A percentile compares a stretch with the other conserved stretches of the same genome.
These are phyloP conservation scores for Venturia asperata DNA, from an alignment of 2,329 filamentous ascomycete species.

Conservation along the genomic window DNA sequence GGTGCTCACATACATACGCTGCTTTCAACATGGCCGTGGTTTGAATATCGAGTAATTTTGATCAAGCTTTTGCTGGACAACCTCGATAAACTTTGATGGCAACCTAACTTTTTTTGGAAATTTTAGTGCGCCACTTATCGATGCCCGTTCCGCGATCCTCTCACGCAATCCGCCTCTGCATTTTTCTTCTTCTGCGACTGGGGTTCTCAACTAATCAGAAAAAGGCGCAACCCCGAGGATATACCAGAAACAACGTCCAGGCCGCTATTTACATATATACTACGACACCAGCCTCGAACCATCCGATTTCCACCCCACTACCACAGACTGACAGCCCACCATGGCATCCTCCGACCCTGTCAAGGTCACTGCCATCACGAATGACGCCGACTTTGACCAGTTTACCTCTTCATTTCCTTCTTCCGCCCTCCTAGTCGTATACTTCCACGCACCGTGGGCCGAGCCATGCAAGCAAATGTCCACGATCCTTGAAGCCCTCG, in stretches of 20 bases:
- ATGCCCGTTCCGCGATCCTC: neutral
- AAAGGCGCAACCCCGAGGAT: neutral
- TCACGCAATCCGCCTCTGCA: neutral
- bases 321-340: neutral
- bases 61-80: neutral
- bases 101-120: neutral
- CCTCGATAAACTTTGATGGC: neutral
- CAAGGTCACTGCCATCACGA: constrained; percentile 68
- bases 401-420: constrained; percentile 59
- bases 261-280: neutral
- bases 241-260: neutral
- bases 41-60: neutral
- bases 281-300: neutral
- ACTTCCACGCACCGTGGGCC: constrained; percentile 96
- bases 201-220: neutral
- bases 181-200: constrained; percentile 12
- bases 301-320: neutral
- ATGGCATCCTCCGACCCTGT: constrained; percentile 22
- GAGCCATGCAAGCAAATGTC: constrained; percentile 93
- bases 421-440: constrained; percentile 71
- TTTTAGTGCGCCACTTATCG: neutral
- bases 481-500: constrained; percentile 76
- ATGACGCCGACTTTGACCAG: constrained; percentile 64
- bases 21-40: constrained; percentile 15
- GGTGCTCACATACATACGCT: neutral